These are phyloP conservation scores for Hypsizygus marmoreus DNA, from an alignment of 768 basidiomycete genomes.

Conservation along the genomic window DNA sequence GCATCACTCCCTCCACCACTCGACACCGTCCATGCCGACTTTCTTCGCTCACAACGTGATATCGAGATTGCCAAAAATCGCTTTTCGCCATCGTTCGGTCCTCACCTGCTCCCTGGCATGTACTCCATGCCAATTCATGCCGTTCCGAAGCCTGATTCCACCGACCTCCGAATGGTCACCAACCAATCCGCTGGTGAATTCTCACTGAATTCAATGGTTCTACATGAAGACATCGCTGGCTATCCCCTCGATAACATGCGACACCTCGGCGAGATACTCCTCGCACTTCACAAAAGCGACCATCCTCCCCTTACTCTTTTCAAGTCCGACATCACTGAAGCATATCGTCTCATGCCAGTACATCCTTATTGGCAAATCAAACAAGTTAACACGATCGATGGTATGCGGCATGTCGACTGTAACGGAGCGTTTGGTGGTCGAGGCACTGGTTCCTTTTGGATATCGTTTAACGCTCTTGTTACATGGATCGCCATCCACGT, in stretches of 20 bases:
- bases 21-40: constrained; percentile 13
- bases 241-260: constrained; percentile 36
- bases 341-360: constrained; percentile 33
- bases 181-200: constrained; percentile 37
- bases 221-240: constrained; percentile 17
- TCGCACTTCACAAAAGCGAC: constrained; percentile 11
- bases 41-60: constrained; percentile 28
- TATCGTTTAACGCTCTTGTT: constrained; percentile 28
- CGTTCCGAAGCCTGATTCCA: constrained; percentile 35
- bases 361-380: constrained; percentile 31
- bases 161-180: constrained; percentile 38
- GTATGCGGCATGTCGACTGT: constrained; percentile 29
- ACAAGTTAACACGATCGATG: constrained; percentile 34
- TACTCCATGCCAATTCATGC: constrained; percentile 37
- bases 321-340: constrained; percentile 40
- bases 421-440: constrained; percentile 33
- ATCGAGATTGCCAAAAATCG: constrained; percentile 22
- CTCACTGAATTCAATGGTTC: constrained; percentile 39
- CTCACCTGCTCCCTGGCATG: constrained; percentile 44
- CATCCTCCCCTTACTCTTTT: constrained; percentile 25
- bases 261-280: constrained; percentile 27
- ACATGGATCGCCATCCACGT: constrained; percentile 34
- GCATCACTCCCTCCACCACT: constrained; percentile 9
- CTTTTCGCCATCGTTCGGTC: constrained; percentile 33
- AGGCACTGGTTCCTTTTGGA: constrained; percentile 25